Conservation (phyloP, 164 flowering plant genomes). For the Sedum album region DNA sequence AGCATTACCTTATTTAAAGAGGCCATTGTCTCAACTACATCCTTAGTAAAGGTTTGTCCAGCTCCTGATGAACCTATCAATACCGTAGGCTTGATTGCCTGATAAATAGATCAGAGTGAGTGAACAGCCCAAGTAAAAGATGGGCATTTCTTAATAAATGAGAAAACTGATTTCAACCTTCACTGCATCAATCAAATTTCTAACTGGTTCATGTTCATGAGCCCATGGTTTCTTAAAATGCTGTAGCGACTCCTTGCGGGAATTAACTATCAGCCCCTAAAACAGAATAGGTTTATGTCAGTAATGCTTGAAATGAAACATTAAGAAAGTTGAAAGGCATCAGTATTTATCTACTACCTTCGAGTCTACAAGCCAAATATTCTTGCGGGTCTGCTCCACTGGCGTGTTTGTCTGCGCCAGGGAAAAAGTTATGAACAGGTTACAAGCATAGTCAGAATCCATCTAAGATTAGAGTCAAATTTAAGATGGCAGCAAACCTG, state of each 20-base stretch:
- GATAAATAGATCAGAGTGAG: neutral
- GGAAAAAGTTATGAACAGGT: neutral
- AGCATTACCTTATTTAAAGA: conserved; percentile 3
- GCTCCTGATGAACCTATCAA: conserved; percentile 13
- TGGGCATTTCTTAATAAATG: neutral
- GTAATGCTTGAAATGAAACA: neutral
- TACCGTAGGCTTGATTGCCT: conserved; percentile 12
- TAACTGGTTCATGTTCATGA: conserved; percentile 7
- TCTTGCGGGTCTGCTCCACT: conserved; percentile 52
- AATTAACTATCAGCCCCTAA: conserved; percentile 6
- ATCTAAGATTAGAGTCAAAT: neutral
- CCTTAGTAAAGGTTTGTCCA: conserved; percentile 7
- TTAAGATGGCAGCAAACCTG: conserved; percentile 23
- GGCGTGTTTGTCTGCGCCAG: conserved; percentile 39
- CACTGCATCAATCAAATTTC: conserved; percentile 1
- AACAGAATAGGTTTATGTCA: neutral
- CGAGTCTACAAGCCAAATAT: conserved; percentile 54
- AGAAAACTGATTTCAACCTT: neutral
- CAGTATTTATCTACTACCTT: conserved; percentile 24
- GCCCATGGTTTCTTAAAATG: conserved; percentile 10
- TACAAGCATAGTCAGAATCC: neutral
- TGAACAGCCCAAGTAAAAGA: neutral
- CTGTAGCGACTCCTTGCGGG: conserved; percentile 3
- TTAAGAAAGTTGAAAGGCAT: neutral
- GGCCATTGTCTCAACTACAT: conserved; percentile 7